Base-by-base conservation (phyloP, 805 yeast genomes). In the Brettanomyces anomalus region DNA sequence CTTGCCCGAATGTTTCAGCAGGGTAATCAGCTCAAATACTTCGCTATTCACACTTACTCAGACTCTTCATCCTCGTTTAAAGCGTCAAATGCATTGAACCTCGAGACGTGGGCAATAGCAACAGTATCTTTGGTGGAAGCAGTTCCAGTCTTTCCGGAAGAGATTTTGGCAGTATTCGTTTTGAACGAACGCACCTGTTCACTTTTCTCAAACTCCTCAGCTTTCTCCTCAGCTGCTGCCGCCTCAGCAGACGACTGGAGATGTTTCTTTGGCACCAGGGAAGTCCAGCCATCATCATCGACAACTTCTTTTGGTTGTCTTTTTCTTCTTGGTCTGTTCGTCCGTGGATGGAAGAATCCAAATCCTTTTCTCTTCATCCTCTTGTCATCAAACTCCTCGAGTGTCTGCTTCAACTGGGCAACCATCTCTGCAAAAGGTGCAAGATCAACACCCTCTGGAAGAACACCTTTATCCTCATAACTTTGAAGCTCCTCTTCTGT, bases 221-320 rank as follows among this genome's bases (percentile, higher is more conserved):
- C 55, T 45, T 68, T 56, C 41, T 64, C 41, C 19, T 35, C 35
- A 18, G 20, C 40, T 14, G 41, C 61, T 21, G 51, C 66, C 36
- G 60, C 71, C 16, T 69, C 76, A 45, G 74, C 70, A 15, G 39
- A 13, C 72, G 65, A 40, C 54, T 37, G 46, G 14, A 33, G 42
- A 10, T 40, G 47, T 26, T 45, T 48, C 40, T 50, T 64, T 52
- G 69, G 67, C 42, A 70, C 65, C 49, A 74, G 64, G 18, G 90
- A 81, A 45, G 83, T 83, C 90, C 93, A 85, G 37, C 94, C 94
- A 48, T 85, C 90, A 45, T 79, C 83, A 57, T 84, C 94, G 31
- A 81, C 74, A 43, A 68, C 67, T 44, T 66, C 72, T 44, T 72
- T 67, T 31, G 67, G 68, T 49, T 64, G 65, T 47, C 70, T 71